Conservation (phyloP, 78 protist genomes). For the Dictyostelium purpureum region DNA sequence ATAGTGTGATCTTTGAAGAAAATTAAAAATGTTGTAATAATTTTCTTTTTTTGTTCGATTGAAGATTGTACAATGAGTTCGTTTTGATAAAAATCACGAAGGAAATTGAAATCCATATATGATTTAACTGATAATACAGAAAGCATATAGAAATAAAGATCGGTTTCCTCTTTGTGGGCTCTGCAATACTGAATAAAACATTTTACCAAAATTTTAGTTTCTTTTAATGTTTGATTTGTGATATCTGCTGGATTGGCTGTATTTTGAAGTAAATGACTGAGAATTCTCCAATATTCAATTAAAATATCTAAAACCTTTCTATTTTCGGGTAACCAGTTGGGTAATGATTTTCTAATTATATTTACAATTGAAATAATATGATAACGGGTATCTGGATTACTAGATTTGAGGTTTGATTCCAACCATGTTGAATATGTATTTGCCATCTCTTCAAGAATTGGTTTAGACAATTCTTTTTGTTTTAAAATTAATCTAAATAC, state of each 20-base stretch:
- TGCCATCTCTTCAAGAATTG: constrained; percentile 49
- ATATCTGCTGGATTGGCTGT: background rate
- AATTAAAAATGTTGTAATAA: constrained; percentile 40
- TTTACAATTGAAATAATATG: background rate
- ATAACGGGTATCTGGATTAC: background rate
- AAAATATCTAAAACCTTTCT: constrained; percentile 11
- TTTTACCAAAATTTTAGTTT: constrained; percentile 84
- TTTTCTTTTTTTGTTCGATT: constrained; percentile 16
- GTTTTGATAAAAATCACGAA: constrained; percentile 71
- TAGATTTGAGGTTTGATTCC: background rate
- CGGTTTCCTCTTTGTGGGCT: constrained; percentile 46
- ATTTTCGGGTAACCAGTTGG: constrained; percentile 36
- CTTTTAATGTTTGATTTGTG: constrained; percentile 53
- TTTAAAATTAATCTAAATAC: constrained; percentile 24
- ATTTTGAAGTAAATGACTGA: background rate
- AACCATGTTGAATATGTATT: background rate
- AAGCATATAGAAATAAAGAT: constrained; percentile 86
- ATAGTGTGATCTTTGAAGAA: constrained; percentile 34
- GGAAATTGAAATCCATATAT: constrained; percentile 81
- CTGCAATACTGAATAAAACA: constrained; percentile 85
- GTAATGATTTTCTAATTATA: constrained; percentile 4
- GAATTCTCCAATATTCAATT: constrained; percentile 22
- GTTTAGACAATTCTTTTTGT: background rate
- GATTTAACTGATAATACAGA: constrained; percentile 69
- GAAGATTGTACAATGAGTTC: constrained; percentile 66